These are phyloP conservation scores for Mortierella sp. DNA, from an alignment of 371 early-diverging fungal genomes.

Conservation along the genomic window DNA sequence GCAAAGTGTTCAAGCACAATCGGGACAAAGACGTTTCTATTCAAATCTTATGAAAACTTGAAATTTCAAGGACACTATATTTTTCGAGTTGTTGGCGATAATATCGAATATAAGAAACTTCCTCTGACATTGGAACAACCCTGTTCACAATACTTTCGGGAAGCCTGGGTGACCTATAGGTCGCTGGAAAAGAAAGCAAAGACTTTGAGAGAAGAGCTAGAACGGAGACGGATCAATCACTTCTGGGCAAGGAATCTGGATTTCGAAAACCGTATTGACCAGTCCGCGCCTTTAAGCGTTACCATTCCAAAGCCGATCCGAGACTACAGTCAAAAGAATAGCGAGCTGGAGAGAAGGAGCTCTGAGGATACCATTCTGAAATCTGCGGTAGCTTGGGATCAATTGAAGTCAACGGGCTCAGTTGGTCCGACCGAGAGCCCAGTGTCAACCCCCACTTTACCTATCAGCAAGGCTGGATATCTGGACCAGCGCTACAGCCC, in stretches of 20 bases:
- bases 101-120: constrained; percentile 40
- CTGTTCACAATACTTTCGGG: constrained; percentile 43
- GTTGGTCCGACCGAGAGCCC: not conserved
- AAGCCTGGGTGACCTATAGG: constrained; percentile 37
- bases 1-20: not conserved
- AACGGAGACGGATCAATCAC: not conserved
- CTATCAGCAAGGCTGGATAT: constrained; percentile 7
- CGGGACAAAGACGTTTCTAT: constrained; percentile 37
- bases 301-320: not conserved
- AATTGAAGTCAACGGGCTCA: not conserved
- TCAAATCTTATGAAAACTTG: constrained; percentile 35
- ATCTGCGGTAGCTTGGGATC: constrained; percentile 39
- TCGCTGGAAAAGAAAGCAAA: constrained; percentile 40
- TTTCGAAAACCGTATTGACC: not conserved
- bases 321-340: not conserved
- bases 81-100: constrained; percentile 35
- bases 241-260: not conserved
- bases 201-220: constrained; percentile 19
- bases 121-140: constrained; percentile 18
- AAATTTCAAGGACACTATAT: constrained; percentile 41
- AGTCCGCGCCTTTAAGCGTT: not conserved
- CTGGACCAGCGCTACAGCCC: constrained; percentile 37
- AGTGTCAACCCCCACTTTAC: constrained; percentile 1
- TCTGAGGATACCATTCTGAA: constrained; percentile 20
- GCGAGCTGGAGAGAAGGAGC: not conserved